Conservation (phyloP, 345 rosid species). For the Bruguiera parviflora region DNA sequence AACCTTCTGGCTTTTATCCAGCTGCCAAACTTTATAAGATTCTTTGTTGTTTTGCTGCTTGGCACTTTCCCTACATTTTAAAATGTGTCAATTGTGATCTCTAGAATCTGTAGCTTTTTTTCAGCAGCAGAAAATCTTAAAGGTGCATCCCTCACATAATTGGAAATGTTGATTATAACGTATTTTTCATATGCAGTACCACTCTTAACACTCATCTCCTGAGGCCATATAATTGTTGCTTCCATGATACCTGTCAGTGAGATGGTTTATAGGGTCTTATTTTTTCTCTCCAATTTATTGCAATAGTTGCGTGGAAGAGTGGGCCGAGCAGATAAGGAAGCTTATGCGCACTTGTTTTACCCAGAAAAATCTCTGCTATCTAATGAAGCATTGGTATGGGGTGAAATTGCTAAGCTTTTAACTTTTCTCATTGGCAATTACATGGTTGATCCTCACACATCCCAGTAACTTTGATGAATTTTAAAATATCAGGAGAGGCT, state of each 20-base stretch:
- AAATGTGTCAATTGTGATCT: neutral
- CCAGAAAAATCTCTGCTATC: conserved; percentile 76
- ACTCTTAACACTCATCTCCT: neutral
- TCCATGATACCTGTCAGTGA: neutral
- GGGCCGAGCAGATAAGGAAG: conserved; percentile 96
- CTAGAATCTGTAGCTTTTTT: neutral
- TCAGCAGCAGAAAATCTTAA: no score
- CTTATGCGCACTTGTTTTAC: conserved; percentile 91
- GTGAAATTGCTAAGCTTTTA: conserved; percentile 6
- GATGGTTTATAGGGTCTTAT: conserved; percentile 7
- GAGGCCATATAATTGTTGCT: neutral
- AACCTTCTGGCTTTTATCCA: neutral
- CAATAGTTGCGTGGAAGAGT: conserved; percentile 97
- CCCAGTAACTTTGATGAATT: conserved; percentile 20
- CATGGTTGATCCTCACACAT: conserved; percentile 1
- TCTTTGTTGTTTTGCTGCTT: neutral
- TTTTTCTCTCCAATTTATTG: conserved; percentile 11
- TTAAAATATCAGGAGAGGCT: conserved; percentile 74
- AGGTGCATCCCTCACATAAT: no score
- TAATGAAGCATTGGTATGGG: conserved; percentile 71
- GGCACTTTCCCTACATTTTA: neutral
- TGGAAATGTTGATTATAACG: no score
- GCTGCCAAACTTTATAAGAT: neutral
- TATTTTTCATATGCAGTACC: neutral
- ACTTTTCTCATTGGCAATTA: conserved; percentile 9